These are phyloP conservation scores for Grifola frondosa DNA, from an alignment of 1,284 basidiomycete genomes.

Conservation along the genomic window DNA sequence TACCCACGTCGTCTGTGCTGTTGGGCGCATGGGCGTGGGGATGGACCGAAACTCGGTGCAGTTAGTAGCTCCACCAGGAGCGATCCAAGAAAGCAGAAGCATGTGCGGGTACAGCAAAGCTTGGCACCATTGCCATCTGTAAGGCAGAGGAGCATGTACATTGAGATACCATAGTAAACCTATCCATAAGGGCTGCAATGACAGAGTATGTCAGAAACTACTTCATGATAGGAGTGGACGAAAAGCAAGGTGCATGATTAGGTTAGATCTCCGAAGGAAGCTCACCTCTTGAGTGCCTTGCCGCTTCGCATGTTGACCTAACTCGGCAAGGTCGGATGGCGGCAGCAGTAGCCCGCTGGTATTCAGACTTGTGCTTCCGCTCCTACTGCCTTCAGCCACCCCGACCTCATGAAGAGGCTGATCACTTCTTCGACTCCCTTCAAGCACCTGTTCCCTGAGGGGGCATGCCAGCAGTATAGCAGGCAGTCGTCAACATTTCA, in stretches of 20 bases:
- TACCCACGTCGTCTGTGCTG: constrained; percentile 80
- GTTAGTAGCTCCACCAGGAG: constrained; percentile 72
- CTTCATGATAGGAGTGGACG: too few relatives aligned
- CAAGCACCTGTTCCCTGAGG: constrained; percentile 31
- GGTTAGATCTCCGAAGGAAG: constrained; percentile 10
- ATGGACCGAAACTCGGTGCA: constrained; percentile 79
- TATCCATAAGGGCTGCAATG: constrained; percentile 74
- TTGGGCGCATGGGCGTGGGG: constrained; percentile 72
- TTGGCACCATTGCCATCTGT: constrained; percentile 80
- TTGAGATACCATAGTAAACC: constrained; percentile 88
- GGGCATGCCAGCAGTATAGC: constrained; percentile 57
- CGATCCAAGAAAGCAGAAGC: constrained; percentile 78
- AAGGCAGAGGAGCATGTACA: constrained; percentile 75
- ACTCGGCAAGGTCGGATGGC: constrained; percentile 43
- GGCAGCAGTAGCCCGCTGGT: constrained; percentile 37
- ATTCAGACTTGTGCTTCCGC: constrained; percentile 24
- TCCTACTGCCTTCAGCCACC: constrained; percentile 7
- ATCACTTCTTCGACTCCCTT: constrained; percentile 1
- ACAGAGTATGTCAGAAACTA: constrained; percentile 12
- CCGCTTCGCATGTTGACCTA: constrained; percentile 38
- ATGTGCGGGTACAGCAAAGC: constrained; percentile 77
- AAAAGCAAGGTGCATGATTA: too few relatives aligned
- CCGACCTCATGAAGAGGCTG: constrained; percentile 2
- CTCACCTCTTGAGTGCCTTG: constrained; percentile 41
- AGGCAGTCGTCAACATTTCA: too few relatives aligned